phyloP scores from a whole-genome alignment of 352 stramenopile genomes.

The Phytophthora cajani region DNA sequence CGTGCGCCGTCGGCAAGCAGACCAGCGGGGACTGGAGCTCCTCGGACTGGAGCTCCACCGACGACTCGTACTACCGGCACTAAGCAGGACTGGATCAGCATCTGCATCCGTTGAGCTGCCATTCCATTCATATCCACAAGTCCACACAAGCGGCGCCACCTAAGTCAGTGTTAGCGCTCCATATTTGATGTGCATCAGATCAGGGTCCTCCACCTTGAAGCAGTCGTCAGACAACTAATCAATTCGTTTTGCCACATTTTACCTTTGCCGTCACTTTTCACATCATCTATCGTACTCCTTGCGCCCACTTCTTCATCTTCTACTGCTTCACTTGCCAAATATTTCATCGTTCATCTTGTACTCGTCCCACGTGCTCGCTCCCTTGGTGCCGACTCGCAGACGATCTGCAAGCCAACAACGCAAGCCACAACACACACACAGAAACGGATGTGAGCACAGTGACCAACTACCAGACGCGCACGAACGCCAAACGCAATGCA shows the following conservation, averaged over 20 bases:
- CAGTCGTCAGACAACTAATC: conserved; percentile 18
- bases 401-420: conserved; percentile 13
- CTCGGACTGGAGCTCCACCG: conserved; percentile 11
- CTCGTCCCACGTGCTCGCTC: not conserved
- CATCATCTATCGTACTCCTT: conserved; percentile 7
- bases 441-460: conserved; percentile 8
- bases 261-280: conserved; percentile 17
- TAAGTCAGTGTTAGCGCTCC: conserved; percentile 6
- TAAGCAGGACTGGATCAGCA: not conserved
- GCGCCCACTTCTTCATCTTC: not conserved
- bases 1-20: conserved; percentile 47
- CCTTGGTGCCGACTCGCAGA: not conserved
- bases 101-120: not conserved
- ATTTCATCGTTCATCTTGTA: not conserved
- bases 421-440: conserved; percentile 19
- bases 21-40: conserved; percentile 18
- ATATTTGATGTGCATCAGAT: conserved; percentile 29
- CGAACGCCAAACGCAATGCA: conserved; percentile 14
- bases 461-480: conserved; percentile 3
- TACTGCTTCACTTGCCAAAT: not conserved
- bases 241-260: conserved; percentile 29
- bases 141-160: conserved; percentile 5
- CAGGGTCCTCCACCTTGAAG: conserved; percentile 4
- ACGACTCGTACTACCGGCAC: conserved; percentile 17
- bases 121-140: conserved; percentile 1